Evolutionary conservation across 2,329 filamentous ascomycete species (phyloP).

Genomic region (Aureobasidium sp.): DNA sequence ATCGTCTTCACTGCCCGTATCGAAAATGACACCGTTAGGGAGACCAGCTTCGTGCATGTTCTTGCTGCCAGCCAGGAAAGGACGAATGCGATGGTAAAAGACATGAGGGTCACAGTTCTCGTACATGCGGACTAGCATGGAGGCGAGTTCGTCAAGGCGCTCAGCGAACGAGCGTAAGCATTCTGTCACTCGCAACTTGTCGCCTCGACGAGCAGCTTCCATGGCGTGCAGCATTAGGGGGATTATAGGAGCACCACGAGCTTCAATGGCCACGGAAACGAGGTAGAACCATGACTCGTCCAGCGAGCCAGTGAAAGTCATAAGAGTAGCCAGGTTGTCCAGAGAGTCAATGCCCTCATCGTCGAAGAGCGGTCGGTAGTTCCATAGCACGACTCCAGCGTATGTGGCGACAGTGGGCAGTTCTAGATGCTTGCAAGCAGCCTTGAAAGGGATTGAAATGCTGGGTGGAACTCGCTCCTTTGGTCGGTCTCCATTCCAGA

Average conservation of each 20-base stretch:
- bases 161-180: conserved; percentile 80
- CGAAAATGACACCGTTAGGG: conserved; percentile 79
- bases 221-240: conserved; percentile 86
- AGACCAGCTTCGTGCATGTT: conserved; percentile 95
- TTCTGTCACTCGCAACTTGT: conserved; percentile 64
- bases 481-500: conserved; percentile 77
- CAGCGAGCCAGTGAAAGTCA: conserved; percentile 86
- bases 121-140: conserved; percentile 79
- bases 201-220: conserved; percentile 63
- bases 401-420: conserved; percentile 92
- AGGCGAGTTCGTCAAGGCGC: conserved; percentile 74
- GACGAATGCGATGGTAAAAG: conserved; percentile 94
- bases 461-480: conserved; percentile 67
- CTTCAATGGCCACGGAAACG: conserved; percentile 91
- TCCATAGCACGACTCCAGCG: conserved; percentile 88
- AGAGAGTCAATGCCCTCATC: conserved; percentile 75
- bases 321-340: conserved; percentile 79
- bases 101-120: conserved; percentile 90
- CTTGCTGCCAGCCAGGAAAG: conserved; percentile 91
- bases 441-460: conserved; percentile 74
- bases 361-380: conserved; percentile 86
- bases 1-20: conserved; percentile 54
- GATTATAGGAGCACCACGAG: conserved; percentile 78
- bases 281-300: conserved; percentile 99
- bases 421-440: conserved; percentile 66